Conservation (phyloP, 139 green algal species). For the Dunaliella sp. region DNA sequence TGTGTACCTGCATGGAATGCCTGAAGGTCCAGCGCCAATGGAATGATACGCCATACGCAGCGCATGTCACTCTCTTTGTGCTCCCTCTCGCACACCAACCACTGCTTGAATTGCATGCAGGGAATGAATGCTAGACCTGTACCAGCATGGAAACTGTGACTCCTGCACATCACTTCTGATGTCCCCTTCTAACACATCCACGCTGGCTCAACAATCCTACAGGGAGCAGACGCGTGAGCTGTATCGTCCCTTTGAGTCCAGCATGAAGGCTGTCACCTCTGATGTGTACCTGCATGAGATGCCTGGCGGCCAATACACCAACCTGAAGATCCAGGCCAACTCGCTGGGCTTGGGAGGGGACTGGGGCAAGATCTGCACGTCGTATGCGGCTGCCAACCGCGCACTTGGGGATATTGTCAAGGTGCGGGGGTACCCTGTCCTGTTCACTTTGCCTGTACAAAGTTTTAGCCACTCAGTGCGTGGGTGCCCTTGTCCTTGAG, state of each 20-base stretch:
- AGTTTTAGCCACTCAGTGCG: too few species aligned
- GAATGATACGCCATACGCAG: too few species aligned
- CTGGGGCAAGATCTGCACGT: slow-evolving; percentile 81
- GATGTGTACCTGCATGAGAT: slow-evolving; percentile 96
- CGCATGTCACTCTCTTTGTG: too few species aligned
- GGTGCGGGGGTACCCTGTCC: too few species aligned
- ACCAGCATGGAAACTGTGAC: not conserved
- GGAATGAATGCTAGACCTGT: not conserved
- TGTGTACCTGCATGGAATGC: slow-evolving; percentile 95
- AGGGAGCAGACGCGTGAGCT: slow-evolving; percentile 76
- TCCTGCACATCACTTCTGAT: not conserved
- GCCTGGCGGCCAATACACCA: slow-evolving; percentile 71
- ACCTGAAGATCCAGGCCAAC: slow-evolving; percentile 54
- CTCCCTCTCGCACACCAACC: too few species aligned
- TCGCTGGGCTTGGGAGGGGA: slow-evolving; percentile 77
- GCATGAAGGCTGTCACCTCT: slow-evolving; percentile 54
- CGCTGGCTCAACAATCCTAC: not conserved
- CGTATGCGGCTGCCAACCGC: slow-evolving; percentile 87
- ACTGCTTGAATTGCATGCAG: not conserved
- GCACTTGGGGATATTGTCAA: slow-evolving; percentile 93
- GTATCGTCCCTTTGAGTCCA: slow-evolving; percentile 90
- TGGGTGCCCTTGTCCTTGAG: too few species aligned
- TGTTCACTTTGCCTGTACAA: too few species aligned
- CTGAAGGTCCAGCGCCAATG: too few species aligned
- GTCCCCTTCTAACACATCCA: too few species aligned